Evolutionary conservation across 1,284 basidiomycete genomes (phyloP).

Genomic region (Irpex lacteus): DNA sequence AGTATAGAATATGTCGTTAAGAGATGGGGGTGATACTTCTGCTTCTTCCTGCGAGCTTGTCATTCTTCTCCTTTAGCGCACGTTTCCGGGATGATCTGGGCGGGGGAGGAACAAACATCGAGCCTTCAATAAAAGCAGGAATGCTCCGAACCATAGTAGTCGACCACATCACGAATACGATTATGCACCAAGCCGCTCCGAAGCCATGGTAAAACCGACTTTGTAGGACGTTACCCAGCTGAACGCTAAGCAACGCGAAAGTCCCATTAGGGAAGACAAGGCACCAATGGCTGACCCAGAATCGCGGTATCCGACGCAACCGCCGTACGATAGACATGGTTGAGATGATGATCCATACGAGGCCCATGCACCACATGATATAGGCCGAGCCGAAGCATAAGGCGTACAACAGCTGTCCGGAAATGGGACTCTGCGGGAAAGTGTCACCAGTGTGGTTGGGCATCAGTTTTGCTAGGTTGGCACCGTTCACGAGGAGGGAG

Average conservation of each 20-base stretch:
- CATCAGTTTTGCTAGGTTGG: slow-evolving; percentile 35
- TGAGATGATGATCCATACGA: slow-evolving; percentile 37
- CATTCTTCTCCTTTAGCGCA: not conserved
- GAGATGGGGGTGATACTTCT: too few species aligned
- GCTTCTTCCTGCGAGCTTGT: too few species aligned
- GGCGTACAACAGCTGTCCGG: slow-evolving; percentile 31
- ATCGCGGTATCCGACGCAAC: slow-evolving; percentile 22
- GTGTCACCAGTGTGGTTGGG: slow-evolving; percentile 28
- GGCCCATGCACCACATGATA: slow-evolving; percentile 39
- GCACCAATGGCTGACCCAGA: slow-evolving; percentile 39
- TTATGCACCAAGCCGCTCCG: slow-evolving; percentile 14
- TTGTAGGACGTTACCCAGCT: slow-evolving; percentile 37
- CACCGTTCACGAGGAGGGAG: slow-evolving; percentile 46
- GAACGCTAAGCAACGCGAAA: slow-evolving; percentile 38
- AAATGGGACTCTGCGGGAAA: slow-evolving; percentile 18
- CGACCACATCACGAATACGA: slow-evolving; percentile 28
- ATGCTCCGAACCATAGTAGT: slow-evolving; percentile 33
- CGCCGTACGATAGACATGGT: slow-evolving; percentile 27
- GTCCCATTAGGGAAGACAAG: slow-evolving; percentile 43
- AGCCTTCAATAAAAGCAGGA: slow-evolving; percentile 32
- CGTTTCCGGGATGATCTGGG: not conserved
- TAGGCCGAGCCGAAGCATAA: slow-evolving; percentile 35
- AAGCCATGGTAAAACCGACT: slow-evolving; percentile 25
- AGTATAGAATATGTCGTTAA: too few species aligned
- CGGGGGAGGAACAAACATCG: slow-evolving; percentile 30